These are phyloP conservation scores for Cyberlindnera mrakii DNA, from an alignment of 805 yeast species.

Conservation along the genomic window DNA sequence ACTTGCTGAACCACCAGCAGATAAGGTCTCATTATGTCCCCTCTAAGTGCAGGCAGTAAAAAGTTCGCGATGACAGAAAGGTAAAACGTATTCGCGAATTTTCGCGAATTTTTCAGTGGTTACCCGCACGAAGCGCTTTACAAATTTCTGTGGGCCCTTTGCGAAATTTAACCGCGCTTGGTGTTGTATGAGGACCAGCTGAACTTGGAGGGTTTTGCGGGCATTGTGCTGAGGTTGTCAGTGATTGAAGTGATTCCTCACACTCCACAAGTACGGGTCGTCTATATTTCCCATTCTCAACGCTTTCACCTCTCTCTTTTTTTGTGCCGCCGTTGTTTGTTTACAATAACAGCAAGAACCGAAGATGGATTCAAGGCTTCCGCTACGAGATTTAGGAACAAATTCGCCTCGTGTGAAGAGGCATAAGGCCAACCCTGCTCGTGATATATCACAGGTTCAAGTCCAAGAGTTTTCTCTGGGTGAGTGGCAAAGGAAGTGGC, in stretches of 20 bases:
- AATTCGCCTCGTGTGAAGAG: slow-evolving; percentile 25
- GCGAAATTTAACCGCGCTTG: too few relatives aligned
- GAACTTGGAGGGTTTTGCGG: too few relatives aligned
- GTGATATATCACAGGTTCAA: slow-evolving; percentile 8
- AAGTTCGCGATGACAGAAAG: too few relatives aligned
- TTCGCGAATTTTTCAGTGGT: neutral
- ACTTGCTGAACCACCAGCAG: too few relatives aligned
- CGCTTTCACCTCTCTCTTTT: neutral
- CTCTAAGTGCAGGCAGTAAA: too few relatives aligned
- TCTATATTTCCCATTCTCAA: neutral
- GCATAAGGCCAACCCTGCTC: slow-evolving; percentile 14
- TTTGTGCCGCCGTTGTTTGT: neutral
- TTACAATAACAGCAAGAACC: neutral
- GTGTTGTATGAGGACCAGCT: too few relatives aligned
- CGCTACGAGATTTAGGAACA: slow-evolving; percentile 19
- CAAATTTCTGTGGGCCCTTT: neutral
- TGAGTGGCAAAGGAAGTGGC: slow-evolving; percentile 59
- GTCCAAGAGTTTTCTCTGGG: slow-evolving; percentile 24
- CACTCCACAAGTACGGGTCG: neutral
- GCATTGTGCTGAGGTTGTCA: too few relatives aligned
- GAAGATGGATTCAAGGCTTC: slow-evolving; percentile 18
- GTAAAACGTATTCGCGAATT: too few relatives aligned
- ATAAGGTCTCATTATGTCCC: too few relatives aligned
- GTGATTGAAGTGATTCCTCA: neutral
- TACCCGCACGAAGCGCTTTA: slow-evolving; percentile 1